Conservation (phyloP, 75 land plant species). For the Sequoia sempervirens region DNA sequence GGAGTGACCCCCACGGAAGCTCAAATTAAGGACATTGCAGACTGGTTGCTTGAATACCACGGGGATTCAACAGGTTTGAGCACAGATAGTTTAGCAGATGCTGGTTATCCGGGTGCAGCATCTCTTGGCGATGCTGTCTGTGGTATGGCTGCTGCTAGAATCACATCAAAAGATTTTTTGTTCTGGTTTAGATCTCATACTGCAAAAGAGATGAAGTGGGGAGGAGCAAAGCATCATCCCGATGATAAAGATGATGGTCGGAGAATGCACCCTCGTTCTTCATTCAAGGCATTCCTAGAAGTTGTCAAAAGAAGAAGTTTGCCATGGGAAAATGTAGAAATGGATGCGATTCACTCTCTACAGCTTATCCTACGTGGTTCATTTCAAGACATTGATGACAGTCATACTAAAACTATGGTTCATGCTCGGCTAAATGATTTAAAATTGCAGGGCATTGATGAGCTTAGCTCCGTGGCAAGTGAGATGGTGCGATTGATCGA, state of each 20-base stretch:
- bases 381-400: slow-evolving; percentile 58
- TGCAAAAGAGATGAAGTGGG: slow-evolving; percentile 98
- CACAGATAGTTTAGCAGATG: slow-evolving; percentile 93
- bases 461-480: slow-evolving; percentile 95
- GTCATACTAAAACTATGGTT: slow-evolving; percentile 70
- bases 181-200: slow-evolving; percentile 99
- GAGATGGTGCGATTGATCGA: slow-evolving; percentile 98
- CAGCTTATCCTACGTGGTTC: slow-evolving; percentile 95
- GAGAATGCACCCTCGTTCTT: slow-evolving; percentile 93
- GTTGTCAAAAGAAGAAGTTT: slow-evolving; percentile 91
- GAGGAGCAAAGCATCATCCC: slow-evolving; percentile 96
- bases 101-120: slow-evolving; percentile 90
- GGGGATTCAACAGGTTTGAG: slow-evolving; percentile 95
- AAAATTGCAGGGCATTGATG: slow-evolving; percentile 86
- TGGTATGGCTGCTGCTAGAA: slow-evolving; percentile 96
- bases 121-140: slow-evolving; percentile 92
- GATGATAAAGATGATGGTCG: slow-evolving; percentile 93
- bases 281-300: slow-evolving; percentile 94
- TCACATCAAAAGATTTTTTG: slow-evolving; percentile 75
- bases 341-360: slow-evolving; percentile 98
- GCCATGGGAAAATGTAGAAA: slow-evolving; percentile 98
- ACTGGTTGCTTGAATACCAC: slow-evolving; percentile 77
- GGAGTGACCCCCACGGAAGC: slow-evolving; percentile 85
- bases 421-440: slow-evolving; percentile 57
- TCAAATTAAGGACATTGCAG: slow-evolving; percentile 84